These are phyloP conservation scores for Raphanus raphanistrum DNA, from an alignment of 345 rosid species.

Conservation along the genomic window DNA sequence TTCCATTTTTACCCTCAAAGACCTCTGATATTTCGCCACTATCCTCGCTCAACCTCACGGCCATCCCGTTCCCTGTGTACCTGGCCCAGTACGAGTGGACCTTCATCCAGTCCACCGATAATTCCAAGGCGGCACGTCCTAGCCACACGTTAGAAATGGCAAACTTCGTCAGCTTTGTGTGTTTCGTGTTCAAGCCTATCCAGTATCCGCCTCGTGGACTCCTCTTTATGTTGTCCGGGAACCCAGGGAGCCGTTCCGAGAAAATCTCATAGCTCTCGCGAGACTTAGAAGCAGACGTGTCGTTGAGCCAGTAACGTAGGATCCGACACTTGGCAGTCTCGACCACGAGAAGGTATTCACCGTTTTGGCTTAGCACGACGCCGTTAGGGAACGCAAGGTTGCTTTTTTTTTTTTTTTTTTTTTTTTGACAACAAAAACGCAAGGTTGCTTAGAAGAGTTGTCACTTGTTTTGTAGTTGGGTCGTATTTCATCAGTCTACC, in stretches of 20 bases:
- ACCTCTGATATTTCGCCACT: slow-evolving; percentile 52
- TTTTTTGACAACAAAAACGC: no score
- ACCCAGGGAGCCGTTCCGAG: slow-evolving; percentile 52
- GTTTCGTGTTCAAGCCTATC: slow-evolving; percentile 62
- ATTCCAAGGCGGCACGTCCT: slow-evolving; percentile 46
- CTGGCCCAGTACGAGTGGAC: slow-evolving; percentile 39
- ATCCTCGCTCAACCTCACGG: slow-evolving; percentile 60
- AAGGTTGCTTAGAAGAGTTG: slow-evolving; percentile 43
- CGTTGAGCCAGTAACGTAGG: slow-evolving; percentile 48
- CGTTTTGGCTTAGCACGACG: slow-evolving; percentile 46
- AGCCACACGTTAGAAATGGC: slow-evolving; percentile 48
- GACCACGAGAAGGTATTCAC: slow-evolving; percentile 48
- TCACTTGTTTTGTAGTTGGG: slow-evolving; percentile 44
- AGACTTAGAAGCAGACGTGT: slow-evolving; percentile 27
- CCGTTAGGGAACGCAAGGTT: slow-evolving; percentile 67
- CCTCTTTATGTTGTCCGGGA: slow-evolving; percentile 69
- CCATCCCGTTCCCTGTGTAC: slow-evolving; percentile 56
- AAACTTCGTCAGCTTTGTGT: slow-evolving; percentile 37
- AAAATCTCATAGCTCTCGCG: slow-evolving; percentile 39
- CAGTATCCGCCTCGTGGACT: slow-evolving; percentile 67
- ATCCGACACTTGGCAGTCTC: slow-evolving; percentile 42
- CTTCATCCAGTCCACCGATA: slow-evolving; percentile 49
- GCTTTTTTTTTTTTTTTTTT: no score
- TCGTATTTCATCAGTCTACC: slow-evolving; percentile 74
- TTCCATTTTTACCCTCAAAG: slow-evolving; percentile 40